Conservation (phyloP, 1,139 yeast genomes). For the Sugiyamaella grinbergsii region DNA sequence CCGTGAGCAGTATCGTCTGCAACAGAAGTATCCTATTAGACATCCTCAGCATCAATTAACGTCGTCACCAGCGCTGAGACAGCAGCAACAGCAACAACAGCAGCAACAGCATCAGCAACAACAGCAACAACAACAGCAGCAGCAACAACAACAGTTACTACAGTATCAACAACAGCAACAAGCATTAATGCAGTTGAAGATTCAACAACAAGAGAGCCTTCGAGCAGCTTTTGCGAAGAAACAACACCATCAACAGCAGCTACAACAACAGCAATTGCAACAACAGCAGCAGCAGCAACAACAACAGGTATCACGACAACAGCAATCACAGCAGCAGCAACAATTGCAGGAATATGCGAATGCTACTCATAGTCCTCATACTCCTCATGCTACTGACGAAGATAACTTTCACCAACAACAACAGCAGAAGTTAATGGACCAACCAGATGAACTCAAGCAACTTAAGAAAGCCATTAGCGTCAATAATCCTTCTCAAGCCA, state of each 20-base stretch:
- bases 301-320: slow-evolving; percentile 19
- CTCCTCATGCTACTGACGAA: slow-evolving; percentile 1
- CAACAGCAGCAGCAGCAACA: slow-evolving; percentile 21
- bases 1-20: slow-evolving; percentile 32
- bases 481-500: slow-evolving; percentile 22
- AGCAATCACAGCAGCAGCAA: slow-evolving; percentile 22
- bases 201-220: slow-evolving; percentile 26
- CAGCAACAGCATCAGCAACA: slow-evolving; percentile 22
- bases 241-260: slow-evolving; percentile 21
- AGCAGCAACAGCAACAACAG: slow-evolving; percentile 20
- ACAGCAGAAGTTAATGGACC: slow-evolving; percentile 29
- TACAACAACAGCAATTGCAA: slow-evolving; percentile 26
- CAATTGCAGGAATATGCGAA: slow-evolving; percentile 16
- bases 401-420: slow-evolving; percentile 20
- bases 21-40: slow-evolving; percentile 27
- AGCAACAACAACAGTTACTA: slow-evolving; percentile 15
- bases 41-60: slow-evolving; percentile 27
- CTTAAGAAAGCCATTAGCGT: slow-evolving; percentile 40
- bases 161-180: slow-evolving; percentile 21
- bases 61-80: slow-evolving; percentile 19
- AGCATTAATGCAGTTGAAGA: slow-evolving; percentile 15
- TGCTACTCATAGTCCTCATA: slow-evolving; percentile 6
- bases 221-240: slow-evolving; percentile 17
- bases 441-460: slow-evolving; percentile 37
- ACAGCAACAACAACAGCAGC: slow-evolving; percentile 18